Evolutionary conservation across 495 filamentous ascomycete genomes (phyloP).

Genomic region (Ascodesmis nigricans): DNA sequence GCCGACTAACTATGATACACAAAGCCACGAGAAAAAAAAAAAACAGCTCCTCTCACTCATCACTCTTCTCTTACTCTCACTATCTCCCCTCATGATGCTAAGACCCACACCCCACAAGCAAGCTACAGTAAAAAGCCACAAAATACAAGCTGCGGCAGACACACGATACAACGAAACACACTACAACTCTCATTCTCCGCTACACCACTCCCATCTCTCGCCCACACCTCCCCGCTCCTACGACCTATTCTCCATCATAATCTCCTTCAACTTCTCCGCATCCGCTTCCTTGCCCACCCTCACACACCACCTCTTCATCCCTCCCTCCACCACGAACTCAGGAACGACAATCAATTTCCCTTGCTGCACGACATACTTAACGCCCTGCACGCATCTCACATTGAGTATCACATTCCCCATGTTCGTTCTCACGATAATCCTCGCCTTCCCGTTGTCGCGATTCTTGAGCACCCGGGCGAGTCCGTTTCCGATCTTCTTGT

Average conservation of each 20-base stretch:
- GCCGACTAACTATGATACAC: too few relatives aligned
- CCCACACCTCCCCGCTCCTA: background rate
- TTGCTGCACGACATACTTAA: constrained; percentile 8
- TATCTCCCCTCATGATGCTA: background rate
- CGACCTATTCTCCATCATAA: constrained; percentile 8
- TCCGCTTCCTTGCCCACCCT: constrained; percentile 12
- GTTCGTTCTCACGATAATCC: constrained; percentile 15
- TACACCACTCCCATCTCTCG: constrained; percentile 3
- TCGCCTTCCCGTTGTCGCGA: constrained; percentile 14
- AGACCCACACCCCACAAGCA: background rate
- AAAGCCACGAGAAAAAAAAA: background rate
- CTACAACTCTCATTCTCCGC: background rate
- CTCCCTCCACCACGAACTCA: constrained; percentile 10
- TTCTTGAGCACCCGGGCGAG: constrained; percentile 17
- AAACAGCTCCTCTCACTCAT: background rate
- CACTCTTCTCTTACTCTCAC: background rate
- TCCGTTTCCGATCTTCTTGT: constrained; percentile 15
- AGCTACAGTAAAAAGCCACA: background rate
- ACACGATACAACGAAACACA: background rate
- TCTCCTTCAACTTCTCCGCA: constrained; percentile 6
- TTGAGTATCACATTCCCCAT: constrained; percentile 17
- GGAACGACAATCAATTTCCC: constrained; percentile 8
- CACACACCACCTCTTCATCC: constrained; percentile 9
- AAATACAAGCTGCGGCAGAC: background rate
- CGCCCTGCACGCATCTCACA: constrained; percentile 9